Evolutionary conservation across 1,139 yeast species (phyloP), one percentile per base, ranked within the genome.

Genomic region (Ogataea hybrid): DNA sequence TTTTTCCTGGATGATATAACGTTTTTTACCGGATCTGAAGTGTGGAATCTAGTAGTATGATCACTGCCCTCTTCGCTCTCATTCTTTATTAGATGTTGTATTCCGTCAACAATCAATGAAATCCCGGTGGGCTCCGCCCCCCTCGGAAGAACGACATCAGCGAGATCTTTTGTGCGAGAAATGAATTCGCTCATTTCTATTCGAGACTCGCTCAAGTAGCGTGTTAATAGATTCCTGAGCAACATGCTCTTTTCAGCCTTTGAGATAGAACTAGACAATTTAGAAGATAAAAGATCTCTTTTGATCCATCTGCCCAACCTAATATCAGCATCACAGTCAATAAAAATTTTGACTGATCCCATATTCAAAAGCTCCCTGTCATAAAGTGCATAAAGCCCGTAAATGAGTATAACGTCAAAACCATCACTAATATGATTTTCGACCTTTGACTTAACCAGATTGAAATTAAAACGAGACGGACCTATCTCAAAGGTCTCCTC

Each of bases 241-340:
- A 65, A 59, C 2, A 12, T 15, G 7, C 53, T 39, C 27, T 41
- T 51, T 20, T 42, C 25, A 23, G 27, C 17, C 27, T 51, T 49
- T 6, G 38, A 34, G 11, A 20, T 12, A 5, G 10, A 15, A 11
- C 6, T n/a, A 15, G 25, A 6, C 5, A n/a, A 12, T 6, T 15
- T 12, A 4, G 16, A 6, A 11, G 28, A 9, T 18, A 58, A 28
- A 11, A 58, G 45, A 17, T 58, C 63, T 29, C 62, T 50, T 33
- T 56, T 53, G 21, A 64, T 84, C 86, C 92, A 80, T 48, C 95
- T 73, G 12, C 87, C 82, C 35, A 90, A 66, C 46, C 97, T 68
- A 5, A 86, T 79, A 60, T 90, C 97, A 1, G 94, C 79, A 60
- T 90, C 97, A 50, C 90, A 76, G 53, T 86, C 94, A n/a, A 89